Base-by-base conservation (phyloP, 2,329 filamentous ascomycete species). In the Paracorniculantispora psalliotae region DNA sequence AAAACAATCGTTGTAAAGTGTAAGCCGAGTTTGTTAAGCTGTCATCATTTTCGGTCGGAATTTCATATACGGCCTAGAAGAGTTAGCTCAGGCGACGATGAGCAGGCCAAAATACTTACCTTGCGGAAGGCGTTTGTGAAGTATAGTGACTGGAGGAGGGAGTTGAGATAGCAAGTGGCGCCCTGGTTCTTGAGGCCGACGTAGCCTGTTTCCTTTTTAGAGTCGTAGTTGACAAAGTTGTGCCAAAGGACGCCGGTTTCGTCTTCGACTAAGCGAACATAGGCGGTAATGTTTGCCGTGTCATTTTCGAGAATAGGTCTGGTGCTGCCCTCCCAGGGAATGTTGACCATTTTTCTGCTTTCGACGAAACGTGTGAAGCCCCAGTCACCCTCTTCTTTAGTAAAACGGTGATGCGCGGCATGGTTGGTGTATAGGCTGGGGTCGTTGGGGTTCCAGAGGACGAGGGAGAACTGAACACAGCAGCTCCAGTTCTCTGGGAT, bases 161-260 rank as follows among this genome's bases (percentile, higher is more conserved):
- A 93, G 72, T 94, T 94, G 51, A 94, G 79, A 71, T 94, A 94
- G 74, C 90, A 94, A 1, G 90, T 94, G 52, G 94, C 94, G 63
- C 94, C 94, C 73, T 97, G 94, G 69, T 99, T 99, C 74, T 94
- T 94, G 57, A 99, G 79, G 2, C 94, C 94, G 44, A 99, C 94
- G 78, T 92, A 97, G 59, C 94, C 94, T 0, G 94, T 99, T 75
- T 97, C 92, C 72, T 94, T 96, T 77, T 97, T 99, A n/a, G 94
- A 97, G 71, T 99, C 92, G 72, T 99, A 99, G 75, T 93, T 92
- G 71, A 86, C 81, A 72, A 96, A 93, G 74, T 91, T 94, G 75
- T 96, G 91, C 91, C 91, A 96, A 60, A 96, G 72, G 4, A 94
- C 91, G 57, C 91, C 91, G 1, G 91, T 96, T 63, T 92, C 91